Evolutionary conservation across 2,329 filamentous ascomycete genomes (phyloP), one percentile per base, ranked within the genome.

Genomic region (Emericellopsis atlantica): DNA sequence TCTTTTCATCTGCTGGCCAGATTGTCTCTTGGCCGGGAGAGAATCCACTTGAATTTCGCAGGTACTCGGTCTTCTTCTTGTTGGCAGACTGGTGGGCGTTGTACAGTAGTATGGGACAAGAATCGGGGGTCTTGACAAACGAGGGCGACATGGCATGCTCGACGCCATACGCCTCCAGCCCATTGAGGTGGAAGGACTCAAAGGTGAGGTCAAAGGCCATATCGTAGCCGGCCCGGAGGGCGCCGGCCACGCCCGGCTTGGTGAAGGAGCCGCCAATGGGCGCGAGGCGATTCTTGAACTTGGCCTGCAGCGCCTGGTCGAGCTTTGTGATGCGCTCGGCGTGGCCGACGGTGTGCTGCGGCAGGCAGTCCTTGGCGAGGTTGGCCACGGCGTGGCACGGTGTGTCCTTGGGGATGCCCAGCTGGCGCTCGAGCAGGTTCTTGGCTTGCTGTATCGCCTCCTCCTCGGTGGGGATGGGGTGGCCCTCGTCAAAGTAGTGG

Each of bases 341-440:
- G 59, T 96, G 90, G 31, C 87, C 87, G 2, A 95, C 79, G 1
- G 71, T 74, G 58, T 94, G 93, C 62, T 98, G 92, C 10, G 92
- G 90, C 48, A 98, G 92, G 55, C 88, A 94, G 46, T 92, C 70
- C 44, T 66, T 56, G 46, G 70, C 71, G 37, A 74, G 54, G 43
- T 72, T 73, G 14, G 79, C 79, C 43, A 74, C 66, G 29, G 73
- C 72, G n/a, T 78, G 66, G 15, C 68, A 66, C 0, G 83, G 79
- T 22, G 74, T 64, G 18, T 75, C 72, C 0, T 53, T 48, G 15
- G 63, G 69, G 54, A 95, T 85, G 43, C 71, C 70, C 5, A 96
- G 67, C 53, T 96, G 89, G 16, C 87, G 73, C 46, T 72, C 62
- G 2, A 95, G 65, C 6, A 93, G 66, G 2, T 67, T 60, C 45